These are phyloP conservation scores for Prunus campanulata DNA, from an alignment of 306 rosid species.

Conservation along the genomic window DNA sequence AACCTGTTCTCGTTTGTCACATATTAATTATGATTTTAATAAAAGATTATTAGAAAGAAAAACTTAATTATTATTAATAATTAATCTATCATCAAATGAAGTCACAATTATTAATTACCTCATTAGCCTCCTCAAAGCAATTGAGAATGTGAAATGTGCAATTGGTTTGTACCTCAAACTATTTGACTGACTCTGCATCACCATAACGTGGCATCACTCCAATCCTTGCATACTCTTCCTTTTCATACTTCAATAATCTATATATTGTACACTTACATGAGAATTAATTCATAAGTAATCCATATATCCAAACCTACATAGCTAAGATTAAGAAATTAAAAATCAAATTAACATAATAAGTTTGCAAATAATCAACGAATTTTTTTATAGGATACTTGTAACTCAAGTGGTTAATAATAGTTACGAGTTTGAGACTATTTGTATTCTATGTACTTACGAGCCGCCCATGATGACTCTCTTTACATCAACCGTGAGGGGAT, in stretches of 20 bases:
- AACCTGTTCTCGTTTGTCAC: slow-evolving; percentile 35
- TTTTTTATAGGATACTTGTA: no score
- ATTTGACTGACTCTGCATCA: slow-evolving; percentile 47
- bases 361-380: no score
- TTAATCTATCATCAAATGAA: no score
- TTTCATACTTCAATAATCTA: slow-evolving; percentile 47
- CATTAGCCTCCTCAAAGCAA: slow-evolving; percentile 53
- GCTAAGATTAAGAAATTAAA: no score
- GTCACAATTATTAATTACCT: slow-evolving; percentile 28
- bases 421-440: no score
- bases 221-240: slow-evolving; percentile 53
- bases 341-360: no score
- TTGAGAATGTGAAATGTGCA: slow-evolving; percentile 64
- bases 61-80: no score
- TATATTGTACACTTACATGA: neutral
- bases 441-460: slow-evolving; percentile 39
- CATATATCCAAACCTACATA: no score
- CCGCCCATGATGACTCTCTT: slow-evolving; percentile 51
- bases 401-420: no score
- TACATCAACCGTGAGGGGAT: slow-evolving; percentile 53
- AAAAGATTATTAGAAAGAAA: no score
- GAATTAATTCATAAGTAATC: no score
- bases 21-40: no score
- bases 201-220: slow-evolving; percentile 84
- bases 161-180: slow-evolving; percentile 62